These are phyloP conservation scores for Sclerotinia nivalis DNA, from an alignment of 2,329 filamentous ascomycete genomes.

Conservation along the genomic window DNA sequence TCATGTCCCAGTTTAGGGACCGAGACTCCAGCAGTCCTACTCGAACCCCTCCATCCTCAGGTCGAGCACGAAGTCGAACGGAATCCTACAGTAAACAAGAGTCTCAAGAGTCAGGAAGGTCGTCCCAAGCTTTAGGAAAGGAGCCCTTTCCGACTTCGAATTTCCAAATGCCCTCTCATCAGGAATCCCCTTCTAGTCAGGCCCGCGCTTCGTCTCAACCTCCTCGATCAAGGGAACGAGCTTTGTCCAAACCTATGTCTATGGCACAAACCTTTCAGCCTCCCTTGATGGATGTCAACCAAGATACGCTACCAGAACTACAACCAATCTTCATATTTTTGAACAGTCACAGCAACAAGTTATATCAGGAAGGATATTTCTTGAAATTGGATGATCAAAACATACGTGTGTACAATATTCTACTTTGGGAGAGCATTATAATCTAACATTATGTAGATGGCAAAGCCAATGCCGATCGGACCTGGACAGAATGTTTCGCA, in stretches of 20 bases:
- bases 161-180: conserved; percentile 11
- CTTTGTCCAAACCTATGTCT: conserved; percentile 69
- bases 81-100: conserved; percentile 30
- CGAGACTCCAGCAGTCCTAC: conserved; percentile 43
- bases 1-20: conserved; percentile 74
- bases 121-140: conserved; percentile 2
- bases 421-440: neutral
- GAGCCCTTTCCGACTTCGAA: conserved; percentile 17
- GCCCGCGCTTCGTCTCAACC: conserved; percentile 36
- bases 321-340: conserved; percentile 92
- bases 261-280: conserved; percentile 86
- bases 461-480: conserved; percentile 78
- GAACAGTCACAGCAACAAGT: conserved; percentile 92
- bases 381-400: conserved; percentile 95
- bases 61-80: conserved; percentile 28
- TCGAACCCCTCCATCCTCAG: conserved; percentile 36
- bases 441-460: conserved; percentile 64
- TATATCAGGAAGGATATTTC: conserved; percentile 98
- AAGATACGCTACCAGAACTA: conserved; percentile 88
- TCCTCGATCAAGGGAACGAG: conserved; percentile 44
- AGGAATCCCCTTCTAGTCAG: conserved; percentile 17
- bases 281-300: conserved; percentile 78
- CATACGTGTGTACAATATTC: conserved; percentile 63
- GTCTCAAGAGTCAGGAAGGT: conserved; percentile 14
- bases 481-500: conserved; percentile 95